Percentiles rank a stretch among this genome's conserved stretches.
These are phyloP conservation scores for Acacia crassicarpa DNA, from an alignment of 306 rosid genomes.

Conservation along the genomic window DNA sequence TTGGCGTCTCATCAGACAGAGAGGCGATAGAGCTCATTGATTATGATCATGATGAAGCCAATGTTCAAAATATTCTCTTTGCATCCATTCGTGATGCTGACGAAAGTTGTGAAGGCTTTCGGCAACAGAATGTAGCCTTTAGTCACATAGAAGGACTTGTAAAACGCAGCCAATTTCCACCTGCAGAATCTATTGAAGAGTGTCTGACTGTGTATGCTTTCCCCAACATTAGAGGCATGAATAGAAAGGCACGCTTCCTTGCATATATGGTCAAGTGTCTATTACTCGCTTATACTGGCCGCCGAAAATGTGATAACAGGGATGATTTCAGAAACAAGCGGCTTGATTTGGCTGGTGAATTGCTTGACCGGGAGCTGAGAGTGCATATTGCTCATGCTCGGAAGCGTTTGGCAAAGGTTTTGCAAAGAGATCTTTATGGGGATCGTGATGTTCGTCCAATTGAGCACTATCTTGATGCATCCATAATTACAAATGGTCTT, in stretches of 20 bases:
- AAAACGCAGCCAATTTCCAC: constrained; percentile 71
- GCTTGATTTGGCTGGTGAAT: constrained; percentile 81
- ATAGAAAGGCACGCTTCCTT: constrained; percentile 74
- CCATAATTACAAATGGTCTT: constrained; percentile 90
- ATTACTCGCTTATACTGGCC: constrained; percentile 69
- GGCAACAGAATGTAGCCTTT: constrained; percentile 48
- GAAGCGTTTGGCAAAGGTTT: constrained; percentile 72
- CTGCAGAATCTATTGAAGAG: constrained; percentile 67
- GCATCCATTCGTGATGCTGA: constrained; percentile 81
- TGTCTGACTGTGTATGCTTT: constrained; percentile 62
- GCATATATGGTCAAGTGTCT: constrained; percentile 95
- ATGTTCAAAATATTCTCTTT: constrained; percentile 60
- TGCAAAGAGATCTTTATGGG: constrained; percentile 90
- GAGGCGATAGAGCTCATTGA: constrained; percentile 76
- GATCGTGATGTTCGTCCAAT: constrained; percentile 64
- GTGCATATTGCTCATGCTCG: constrained; percentile 86
- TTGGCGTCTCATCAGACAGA: constrained; percentile 80
- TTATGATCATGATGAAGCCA: constrained; percentile 54
- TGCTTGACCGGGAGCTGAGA: constrained; percentile 85
- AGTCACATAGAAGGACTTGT: constrained; percentile 42
- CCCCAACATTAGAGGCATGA: constrained; percentile 58
- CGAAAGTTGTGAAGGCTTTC: constrained; percentile 49
- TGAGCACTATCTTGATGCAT: constrained; percentile 89
- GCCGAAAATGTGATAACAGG: constrained; percentile 75
- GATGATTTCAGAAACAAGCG: constrained; percentile 92